Evolutionary conservation across 345 rosid genomes (phyloP).

Genomic region (Salix viminalis): DNA sequence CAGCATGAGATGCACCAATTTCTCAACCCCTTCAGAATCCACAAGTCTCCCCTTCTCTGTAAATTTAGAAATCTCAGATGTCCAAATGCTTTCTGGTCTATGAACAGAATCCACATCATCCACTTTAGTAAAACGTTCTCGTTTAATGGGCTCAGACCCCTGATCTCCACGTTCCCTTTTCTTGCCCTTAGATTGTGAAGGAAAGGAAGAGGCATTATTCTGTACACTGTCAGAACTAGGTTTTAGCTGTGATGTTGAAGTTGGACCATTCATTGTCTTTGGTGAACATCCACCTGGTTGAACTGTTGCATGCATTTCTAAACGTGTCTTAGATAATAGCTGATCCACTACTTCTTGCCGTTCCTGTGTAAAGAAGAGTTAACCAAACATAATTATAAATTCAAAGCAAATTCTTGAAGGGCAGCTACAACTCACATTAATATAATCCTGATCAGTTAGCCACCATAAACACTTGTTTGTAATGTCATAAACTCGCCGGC

Average conservation of each 20-base stretch:
- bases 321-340: constrained; percentile 54
- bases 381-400: neutral
- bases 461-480: constrained; percentile 74
- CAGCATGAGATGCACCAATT: constrained; percentile 70
- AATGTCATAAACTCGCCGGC: constrained; percentile 83
- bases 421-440: constrained; percentile 55
- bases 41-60: constrained; percentile 77
- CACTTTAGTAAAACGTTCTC: constrained; percentile 52
- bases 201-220: constrained; percentile 47
- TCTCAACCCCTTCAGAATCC: constrained; percentile 76
- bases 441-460: constrained; percentile 88
- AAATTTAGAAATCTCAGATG: constrained; percentile 62
- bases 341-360: constrained; percentile 78
- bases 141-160: constrained; percentile 56
- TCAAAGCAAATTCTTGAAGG: neutral
- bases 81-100: constrained; percentile 53
- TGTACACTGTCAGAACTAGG: constrained; percentile 60
- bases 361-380: constrained; percentile 28
- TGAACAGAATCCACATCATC: constrained; percentile 63
- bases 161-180: constrained; percentile 90
- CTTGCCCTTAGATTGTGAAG: constrained; percentile 77
- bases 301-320: constrained; percentile 73
- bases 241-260: constrained; percentile 67
- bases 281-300: constrained; percentile 84
- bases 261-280: constrained; percentile 64